Percentiles rank a stretch among this genome's conserved stretches.
Conservation (phyloP, 805 yeast genomes). For the Sporopachydermia lactativora region DNA sequence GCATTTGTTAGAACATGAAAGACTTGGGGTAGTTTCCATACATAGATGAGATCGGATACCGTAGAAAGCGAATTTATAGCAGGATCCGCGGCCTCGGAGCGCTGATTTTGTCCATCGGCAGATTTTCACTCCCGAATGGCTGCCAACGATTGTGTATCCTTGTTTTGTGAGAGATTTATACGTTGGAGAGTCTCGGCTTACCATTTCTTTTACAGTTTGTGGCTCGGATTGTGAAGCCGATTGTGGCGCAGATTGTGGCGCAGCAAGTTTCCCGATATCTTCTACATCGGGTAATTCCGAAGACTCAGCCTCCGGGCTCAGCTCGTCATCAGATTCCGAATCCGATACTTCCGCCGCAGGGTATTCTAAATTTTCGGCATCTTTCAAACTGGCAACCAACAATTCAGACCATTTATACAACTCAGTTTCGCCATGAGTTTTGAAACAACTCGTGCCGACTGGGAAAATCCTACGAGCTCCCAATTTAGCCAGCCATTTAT, state of each 20-base stretch:
- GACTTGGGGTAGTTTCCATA: conserved; percentile 91
- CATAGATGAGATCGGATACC: conserved; percentile 85
- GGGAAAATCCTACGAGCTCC: conserved; percentile 86
- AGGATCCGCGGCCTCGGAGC: conserved; percentile 83
- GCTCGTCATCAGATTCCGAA: conserved; percentile 43
- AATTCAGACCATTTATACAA: conserved; percentile 55
- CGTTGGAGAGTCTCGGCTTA: conserved; percentile 79
- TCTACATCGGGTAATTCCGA: conserved; percentile 63
- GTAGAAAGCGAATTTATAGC: conserved; percentile 85
- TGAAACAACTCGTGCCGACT: conserved; percentile 71
- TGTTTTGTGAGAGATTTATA: conserved; percentile 80
- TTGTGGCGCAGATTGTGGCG: conserved; percentile 6
- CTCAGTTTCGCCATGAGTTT: conserved; percentile 39
- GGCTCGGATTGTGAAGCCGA: conserved; percentile 6
- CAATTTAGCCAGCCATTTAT: conserved; percentile 59
- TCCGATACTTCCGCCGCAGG: conserved; percentile 43
- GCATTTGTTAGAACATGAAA: conserved; percentile 90
- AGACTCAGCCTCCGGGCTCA: conserved; percentile 27
- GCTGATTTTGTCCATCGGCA: conserved; percentile 97
- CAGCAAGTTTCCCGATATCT: conserved; percentile 61
- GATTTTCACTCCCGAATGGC: conserved; percentile 89
- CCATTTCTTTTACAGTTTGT: conserved; percentile 60
- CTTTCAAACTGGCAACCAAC: conserved; percentile 46
- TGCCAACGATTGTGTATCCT: conserved; percentile 86
- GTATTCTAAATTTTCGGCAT: no score